Evolutionary conservation across 2,329 filamentous ascomycete genomes (phyloP).

Genomic region (Leptoxyphium fumago): DNA sequence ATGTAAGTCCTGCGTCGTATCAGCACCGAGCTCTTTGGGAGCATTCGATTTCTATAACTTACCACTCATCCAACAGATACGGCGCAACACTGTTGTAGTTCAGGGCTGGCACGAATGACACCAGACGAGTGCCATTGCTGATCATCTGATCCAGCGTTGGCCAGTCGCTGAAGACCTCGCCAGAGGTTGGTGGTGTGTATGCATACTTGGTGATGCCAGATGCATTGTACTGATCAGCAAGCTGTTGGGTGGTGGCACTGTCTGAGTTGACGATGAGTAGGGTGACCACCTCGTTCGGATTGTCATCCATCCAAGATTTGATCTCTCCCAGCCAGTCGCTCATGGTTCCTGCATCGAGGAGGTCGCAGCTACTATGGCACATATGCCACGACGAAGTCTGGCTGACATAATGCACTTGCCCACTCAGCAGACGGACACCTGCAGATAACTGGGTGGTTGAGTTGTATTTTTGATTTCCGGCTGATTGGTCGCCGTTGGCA

Average conservation of each 20-base stretch:
- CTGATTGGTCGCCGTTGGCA: constrained; percentile 43
- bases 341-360: constrained; percentile 56
- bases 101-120: constrained; percentile 51
- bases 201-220: constrained; percentile 48
- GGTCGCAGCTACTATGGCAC: constrained; percentile 53
- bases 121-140: constrained; percentile 45
- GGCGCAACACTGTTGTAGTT: constrained; percentile 26
- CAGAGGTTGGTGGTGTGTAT: constrained; percentile 39
- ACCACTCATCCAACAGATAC: constrained; percentile 49
- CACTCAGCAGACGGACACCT: constrained; percentile 56
- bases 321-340: constrained; percentile 49
- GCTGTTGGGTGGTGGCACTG: constrained; percentile 37
- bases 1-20: constrained; percentile 30
- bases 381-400: constrained; percentile 41
- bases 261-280: constrained; percentile 59
- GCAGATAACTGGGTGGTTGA: constrained; percentile 55
- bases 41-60: neutral
- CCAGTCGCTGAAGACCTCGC: constrained; percentile 37
- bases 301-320: constrained; percentile 52
- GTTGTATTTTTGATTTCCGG: constrained; percentile 62
- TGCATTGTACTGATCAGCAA: constrained; percentile 40
- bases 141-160: constrained; percentile 61
- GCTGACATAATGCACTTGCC: constrained; percentile 52
- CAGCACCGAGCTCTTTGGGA: neutral
- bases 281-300: constrained; percentile 63